Conservation (phyloP, 192 early-diverging fungal species). For the Rhizophlyctis rosea region DNA sequence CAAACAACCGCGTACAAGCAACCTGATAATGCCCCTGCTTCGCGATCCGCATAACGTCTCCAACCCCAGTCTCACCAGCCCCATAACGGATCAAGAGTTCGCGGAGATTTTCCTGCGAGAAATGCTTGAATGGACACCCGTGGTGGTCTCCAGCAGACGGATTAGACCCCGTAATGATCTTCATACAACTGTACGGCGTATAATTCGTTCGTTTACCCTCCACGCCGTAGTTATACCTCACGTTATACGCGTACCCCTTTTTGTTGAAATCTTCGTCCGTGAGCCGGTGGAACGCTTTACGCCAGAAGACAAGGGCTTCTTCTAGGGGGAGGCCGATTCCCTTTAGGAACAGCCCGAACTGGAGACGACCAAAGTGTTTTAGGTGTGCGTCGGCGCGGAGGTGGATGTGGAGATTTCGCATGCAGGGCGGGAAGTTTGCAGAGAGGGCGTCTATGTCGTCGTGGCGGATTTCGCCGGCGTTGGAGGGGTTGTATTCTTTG, state of each 20-base stretch:
- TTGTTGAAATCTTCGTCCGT: slow-evolving; percentile 92
- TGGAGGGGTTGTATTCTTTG: slow-evolving; percentile 52
- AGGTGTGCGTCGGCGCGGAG: slow-evolving; percentile 76
- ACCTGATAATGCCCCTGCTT: slow-evolving; percentile 82
- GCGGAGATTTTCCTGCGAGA: slow-evolving; percentile 60
- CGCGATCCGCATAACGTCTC: slow-evolving; percentile 66
- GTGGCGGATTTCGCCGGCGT: slow-evolving; percentile 29
- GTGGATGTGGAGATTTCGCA: slow-evolving; percentile 74
- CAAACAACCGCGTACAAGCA: slow-evolving; percentile 89
- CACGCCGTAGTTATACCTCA: slow-evolving; percentile 92
- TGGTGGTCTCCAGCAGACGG: slow-evolving; percentile 86
- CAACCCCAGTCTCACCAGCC: slow-evolving; percentile 56
- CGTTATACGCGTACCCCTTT: slow-evolving; percentile 84
- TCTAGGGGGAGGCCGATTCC: slow-evolving; percentile 85
- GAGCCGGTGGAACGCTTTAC: slow-evolving; percentile 70
- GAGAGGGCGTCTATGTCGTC: slow-evolving; percentile 65
- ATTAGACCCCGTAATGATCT: slow-evolving; percentile 77
- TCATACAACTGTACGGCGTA: slow-evolving; percentile 64
- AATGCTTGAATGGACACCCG: slow-evolving; percentile 93
- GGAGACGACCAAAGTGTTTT: slow-evolving; percentile 83
- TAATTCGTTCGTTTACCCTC: slow-evolving; percentile 80
- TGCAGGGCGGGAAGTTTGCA: slow-evolving; percentile 86
- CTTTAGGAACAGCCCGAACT: slow-evolving; percentile 93
- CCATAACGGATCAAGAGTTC: slow-evolving; percentile 56
- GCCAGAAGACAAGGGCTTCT: slow-evolving; percentile 92